These are phyloP conservation scores for Colletotrichum sp. DNA, from an alignment of 2,329 filamentous ascomycete species.

Conservation along the genomic window DNA sequence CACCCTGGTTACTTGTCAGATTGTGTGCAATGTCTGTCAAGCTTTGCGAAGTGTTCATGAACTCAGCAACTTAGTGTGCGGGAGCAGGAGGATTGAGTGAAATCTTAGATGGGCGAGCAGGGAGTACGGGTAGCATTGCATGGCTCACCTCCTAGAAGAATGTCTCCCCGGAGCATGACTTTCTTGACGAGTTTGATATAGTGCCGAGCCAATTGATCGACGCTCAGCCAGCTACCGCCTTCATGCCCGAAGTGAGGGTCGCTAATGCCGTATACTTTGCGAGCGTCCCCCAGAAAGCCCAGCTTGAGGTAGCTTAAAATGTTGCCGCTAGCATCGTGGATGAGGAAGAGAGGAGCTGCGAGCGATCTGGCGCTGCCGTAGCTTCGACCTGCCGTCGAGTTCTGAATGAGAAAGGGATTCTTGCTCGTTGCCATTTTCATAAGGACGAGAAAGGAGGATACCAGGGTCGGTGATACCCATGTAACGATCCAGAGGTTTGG, in stretches of 20 bases:
- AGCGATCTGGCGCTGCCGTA: neutral
- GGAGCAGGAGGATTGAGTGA: neutral
- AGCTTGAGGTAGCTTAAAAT: neutral
- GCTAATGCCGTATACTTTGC: neutral
- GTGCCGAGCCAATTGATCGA: neutral
- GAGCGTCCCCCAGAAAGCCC: neutral
- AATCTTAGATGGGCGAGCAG: neutral
- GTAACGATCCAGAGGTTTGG: neutral
- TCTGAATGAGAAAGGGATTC: neutral
- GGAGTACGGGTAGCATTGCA: neutral
- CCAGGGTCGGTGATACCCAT: neutral
- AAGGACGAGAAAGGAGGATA: neutral
- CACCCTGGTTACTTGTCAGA: neutral
- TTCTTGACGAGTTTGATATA: neutral
- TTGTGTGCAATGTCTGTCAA: neutral
- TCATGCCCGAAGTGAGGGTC: neutral
- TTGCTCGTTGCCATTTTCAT: neutral
- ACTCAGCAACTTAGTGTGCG: neutral
- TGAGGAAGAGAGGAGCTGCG: neutral
- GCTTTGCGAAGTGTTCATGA: neutral
- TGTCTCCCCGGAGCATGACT: neutral
- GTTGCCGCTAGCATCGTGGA: neutral
- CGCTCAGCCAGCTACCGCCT: neutral
- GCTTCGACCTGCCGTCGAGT: neutral
- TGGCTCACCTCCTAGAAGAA: neutral